Evolutionary conservation across 768 basidiomycete genomes (phyloP), one percentile per base, ranked within the genome.

Genomic region (Collybiopsis confluens): DNA sequence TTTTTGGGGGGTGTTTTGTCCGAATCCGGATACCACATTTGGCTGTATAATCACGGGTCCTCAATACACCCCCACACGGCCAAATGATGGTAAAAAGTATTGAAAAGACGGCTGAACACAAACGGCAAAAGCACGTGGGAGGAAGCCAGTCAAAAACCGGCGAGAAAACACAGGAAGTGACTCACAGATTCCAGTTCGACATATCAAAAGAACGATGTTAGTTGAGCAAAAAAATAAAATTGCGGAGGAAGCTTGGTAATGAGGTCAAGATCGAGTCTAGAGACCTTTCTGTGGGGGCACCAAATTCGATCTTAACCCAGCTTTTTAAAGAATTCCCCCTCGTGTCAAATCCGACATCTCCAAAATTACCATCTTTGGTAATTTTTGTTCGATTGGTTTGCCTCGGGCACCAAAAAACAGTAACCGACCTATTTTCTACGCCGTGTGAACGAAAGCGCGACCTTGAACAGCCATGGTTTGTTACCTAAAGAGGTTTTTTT

Each of bases 381-480:
- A 47, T 23, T 47, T 47, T 47, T 18, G n/a, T 3, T n/a, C n/a
- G 20, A 47, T 47, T 47, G 45, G 44, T 45, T 30, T 28, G 23
- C 28, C 2, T 47, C 45, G 45, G 45, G 45, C 18, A n/a, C 20
- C 15, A 16, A 2, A 30, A 13, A 21, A 47, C 35, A 33, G 30
- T 35, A 8, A 35, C 45, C 33, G 45, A 47, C 30, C 27, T 20
- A 47, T 13, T 47, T 47, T 47, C 35, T 21, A 10, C 7, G 11
- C 9, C 18, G 18, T 21, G n/a, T 20, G 15, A 16, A 35, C 10
- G 28, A 16, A 16, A 27, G 44, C 44, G 44, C 28, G 44, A 45
- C 44, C 11, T 26, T 11, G 23, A 8, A n/a, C 4, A 18, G 5
- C 18, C 45, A n/a, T n/a, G n/a, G n/a, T n/a, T n/a, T n/a, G n/a